A percentile compares a stretch with the other conserved stretches of the same genome.
These are phyloP conservation scores for Tubosaeta sp. DNA, from an alignment of 768 basidiomycete species.

Conservation along the genomic window DNA sequence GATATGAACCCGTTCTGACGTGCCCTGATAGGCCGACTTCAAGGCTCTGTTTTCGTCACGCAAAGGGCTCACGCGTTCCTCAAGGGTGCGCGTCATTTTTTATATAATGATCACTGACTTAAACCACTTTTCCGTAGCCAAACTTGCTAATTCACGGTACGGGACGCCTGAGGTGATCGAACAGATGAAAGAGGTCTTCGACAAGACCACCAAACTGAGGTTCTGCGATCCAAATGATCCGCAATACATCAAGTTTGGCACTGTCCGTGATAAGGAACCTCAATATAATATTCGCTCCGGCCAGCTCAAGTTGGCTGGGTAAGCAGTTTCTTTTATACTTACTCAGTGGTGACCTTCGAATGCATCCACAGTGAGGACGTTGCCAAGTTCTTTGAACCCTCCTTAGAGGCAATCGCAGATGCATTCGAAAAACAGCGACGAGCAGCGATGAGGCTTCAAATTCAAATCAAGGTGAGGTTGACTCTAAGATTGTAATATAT, in stretches of 20 bases:
- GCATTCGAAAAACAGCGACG: slow-evolving; percentile 30
- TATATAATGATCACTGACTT: not conserved
- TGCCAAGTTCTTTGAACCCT: slow-evolving; percentile 40
- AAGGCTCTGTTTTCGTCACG: slow-evolving; percentile 37
- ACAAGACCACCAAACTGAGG: slow-evolving; percentile 35
- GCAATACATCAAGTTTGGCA: slow-evolving; percentile 40
- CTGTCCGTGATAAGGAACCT: slow-evolving; percentile 30
- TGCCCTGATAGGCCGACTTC: slow-evolving; percentile 30
- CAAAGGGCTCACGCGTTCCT: slow-evolving; percentile 27
- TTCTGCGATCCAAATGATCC: slow-evolving; percentile 34
- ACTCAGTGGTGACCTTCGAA: slow-evolving; percentile 2
- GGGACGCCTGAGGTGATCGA: slow-evolving; percentile 29
- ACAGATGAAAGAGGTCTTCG: slow-evolving; percentile 33
- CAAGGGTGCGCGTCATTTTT: slow-evolving; percentile 13
- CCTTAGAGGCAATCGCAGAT: slow-evolving; percentile 32
- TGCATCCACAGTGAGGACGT: slow-evolving; percentile 30
- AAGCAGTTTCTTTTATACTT: not conserved
- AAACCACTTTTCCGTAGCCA: slow-evolving; percentile 14
- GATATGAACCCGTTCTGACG: not conserved
- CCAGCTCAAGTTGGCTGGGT: slow-evolving; percentile 37
- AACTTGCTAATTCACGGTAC: slow-evolving; percentile 27
- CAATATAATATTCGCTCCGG: slow-evolving; percentile 35
- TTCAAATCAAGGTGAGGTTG: slow-evolving; percentile 12
- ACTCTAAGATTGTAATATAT: not conserved
- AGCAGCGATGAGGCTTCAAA: slow-evolving; percentile 14